A percentile compares a stretch with the other conserved stretches of the same genome.
These are phyloP conservation scores for Aureobasidium sp. DNA, from an alignment of 2,329 filamentous ascomycete genomes.

Conservation along the genomic window DNA sequence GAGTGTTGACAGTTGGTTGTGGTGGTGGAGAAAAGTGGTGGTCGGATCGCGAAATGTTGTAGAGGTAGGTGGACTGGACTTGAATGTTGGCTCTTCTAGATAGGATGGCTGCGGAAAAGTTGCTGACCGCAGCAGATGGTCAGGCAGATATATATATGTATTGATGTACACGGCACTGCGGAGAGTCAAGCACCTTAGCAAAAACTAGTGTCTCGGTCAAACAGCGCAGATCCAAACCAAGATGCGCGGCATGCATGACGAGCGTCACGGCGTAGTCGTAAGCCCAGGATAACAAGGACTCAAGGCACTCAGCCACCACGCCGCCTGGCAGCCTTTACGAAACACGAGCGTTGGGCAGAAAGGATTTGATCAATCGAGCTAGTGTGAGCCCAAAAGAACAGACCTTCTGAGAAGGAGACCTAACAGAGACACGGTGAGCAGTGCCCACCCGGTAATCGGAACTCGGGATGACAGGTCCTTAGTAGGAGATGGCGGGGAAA, in stretches of 20 bases:
- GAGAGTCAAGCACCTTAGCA: not conserved
- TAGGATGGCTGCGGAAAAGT: not conserved
- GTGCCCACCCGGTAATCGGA: not conserved
- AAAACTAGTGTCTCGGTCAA: slow-evolving; percentile 7
- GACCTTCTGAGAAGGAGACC: not conserved
- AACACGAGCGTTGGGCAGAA: not conserved
- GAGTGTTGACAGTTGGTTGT: not conserved
- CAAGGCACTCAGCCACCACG: slow-evolving; percentile 1
- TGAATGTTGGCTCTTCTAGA: not conserved
- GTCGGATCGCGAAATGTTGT: not conserved
- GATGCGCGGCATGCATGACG: slow-evolving; percentile 1
- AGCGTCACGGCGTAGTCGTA: slow-evolving; percentile 4
- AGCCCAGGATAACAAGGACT: slow-evolving; percentile 1
- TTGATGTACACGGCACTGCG: not conserved
- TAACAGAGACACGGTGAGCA: not conserved
- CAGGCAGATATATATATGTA: slow-evolving; percentile 10
- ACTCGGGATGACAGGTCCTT: slow-evolving; percentile 3
- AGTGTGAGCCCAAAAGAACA: slow-evolving; percentile 4
- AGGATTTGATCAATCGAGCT: not conserved
- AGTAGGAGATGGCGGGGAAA: not conserved
- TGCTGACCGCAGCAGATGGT: slow-evolving; percentile 1
- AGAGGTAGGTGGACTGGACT: not conserved
- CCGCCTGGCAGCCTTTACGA: not conserved
- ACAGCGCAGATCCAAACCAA: not conserved
- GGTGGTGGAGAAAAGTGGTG: not conserved